Base-by-base conservation (phyloP, 1,139 yeast genomes). In the Yamadazyma blattariae region DNA sequence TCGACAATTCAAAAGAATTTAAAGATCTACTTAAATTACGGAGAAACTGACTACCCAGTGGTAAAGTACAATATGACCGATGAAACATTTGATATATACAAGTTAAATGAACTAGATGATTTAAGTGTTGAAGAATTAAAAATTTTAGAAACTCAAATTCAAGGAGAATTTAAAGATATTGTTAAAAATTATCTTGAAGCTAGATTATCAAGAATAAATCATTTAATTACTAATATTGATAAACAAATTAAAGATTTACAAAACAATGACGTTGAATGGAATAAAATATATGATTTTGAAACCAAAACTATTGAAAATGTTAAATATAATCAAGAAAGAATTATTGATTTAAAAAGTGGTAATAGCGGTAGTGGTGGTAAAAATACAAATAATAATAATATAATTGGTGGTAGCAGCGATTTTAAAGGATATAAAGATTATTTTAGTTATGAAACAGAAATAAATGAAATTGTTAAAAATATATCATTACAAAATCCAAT, bases 201-300 rank as follows among this genome's bases (percentile, higher is more conserved):
- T 2, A 48, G 75, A 29, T 46, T 62, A 18, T 41, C 57, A 2
- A 50, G 75, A 38, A 54, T 66, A 10, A 52, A 64, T 31, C 46
- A 51, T 15, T 45, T 69, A 44, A 45, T 67, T 20, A 57, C 51
- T 1, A 47, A 47, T 25, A 40, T 69, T 11, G 54, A 50, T 30
- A 39, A 47, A 17, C 61, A 60, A 44, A 53, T 67, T 15, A 52
- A 60, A 33, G 35, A 46, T 22, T 50, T 61, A 14, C 50, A 43
- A 13, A 56, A 58, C 7, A 59, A 61, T 39, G 71, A 66, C 24
- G 52, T 54, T 32, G 50, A 52, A 23, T 70, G 76, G 75, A 43
- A 49, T 18, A 56, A 58, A 32, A 52, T 63, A 8, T 64, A 52
- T 44, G 50, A 48, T 25, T 58, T 54, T 37, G 72, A 67, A 44